These are phyloP conservation scores for Apophysomyces variabilis DNA, from an alignment of 371 early-diverging fungal genomes.

Conservation along the genomic window DNA sequence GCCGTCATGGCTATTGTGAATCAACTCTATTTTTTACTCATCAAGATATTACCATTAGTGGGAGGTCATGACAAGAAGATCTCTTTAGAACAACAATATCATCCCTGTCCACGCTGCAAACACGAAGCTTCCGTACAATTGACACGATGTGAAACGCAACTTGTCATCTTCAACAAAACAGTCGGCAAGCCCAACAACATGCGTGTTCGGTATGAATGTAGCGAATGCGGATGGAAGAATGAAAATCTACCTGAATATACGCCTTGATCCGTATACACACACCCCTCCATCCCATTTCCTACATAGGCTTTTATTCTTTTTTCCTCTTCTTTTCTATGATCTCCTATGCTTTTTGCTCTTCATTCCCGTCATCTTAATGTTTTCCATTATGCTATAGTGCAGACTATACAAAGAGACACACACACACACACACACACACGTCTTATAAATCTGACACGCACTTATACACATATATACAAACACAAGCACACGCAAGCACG, in stretches of 20 bases:
- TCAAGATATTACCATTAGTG: slow-evolving; percentile 19
- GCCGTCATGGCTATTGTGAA: neutral
- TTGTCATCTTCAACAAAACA: slow-evolving; percentile 38
- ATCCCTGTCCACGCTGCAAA: slow-evolving; percentile 47
- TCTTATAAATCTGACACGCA: neutral
- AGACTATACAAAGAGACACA: neutral
- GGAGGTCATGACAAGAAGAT: slow-evolving; percentile 44
- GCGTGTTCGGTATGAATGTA: slow-evolving; percentile 41
- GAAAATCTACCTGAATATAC: slow-evolving; percentile 32
- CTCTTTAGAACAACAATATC: slow-evolving; percentile 42
- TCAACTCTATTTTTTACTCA: neutral
- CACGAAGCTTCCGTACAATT: slow-evolving; percentile 38
- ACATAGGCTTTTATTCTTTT: neutral
- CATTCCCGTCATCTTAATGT: neutral
- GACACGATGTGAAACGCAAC: slow-evolving; percentile 42
- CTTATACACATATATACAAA: neutral
- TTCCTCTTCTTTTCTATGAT: slow-evolving; percentile 8
- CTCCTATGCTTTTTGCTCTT: neutral
- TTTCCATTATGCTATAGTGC: neutral
- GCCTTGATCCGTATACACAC: neutral
- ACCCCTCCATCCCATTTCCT: neutral
- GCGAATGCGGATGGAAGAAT: slow-evolving; percentile 36
- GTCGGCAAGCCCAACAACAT: slow-evolving; percentile 39
- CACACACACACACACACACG: neutral
- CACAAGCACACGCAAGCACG: neutral